phyloP scores from a whole-genome alignment of 2,329 filamentous ascomycete genomes.

The Ophiosphaerella narmari region DNA sequence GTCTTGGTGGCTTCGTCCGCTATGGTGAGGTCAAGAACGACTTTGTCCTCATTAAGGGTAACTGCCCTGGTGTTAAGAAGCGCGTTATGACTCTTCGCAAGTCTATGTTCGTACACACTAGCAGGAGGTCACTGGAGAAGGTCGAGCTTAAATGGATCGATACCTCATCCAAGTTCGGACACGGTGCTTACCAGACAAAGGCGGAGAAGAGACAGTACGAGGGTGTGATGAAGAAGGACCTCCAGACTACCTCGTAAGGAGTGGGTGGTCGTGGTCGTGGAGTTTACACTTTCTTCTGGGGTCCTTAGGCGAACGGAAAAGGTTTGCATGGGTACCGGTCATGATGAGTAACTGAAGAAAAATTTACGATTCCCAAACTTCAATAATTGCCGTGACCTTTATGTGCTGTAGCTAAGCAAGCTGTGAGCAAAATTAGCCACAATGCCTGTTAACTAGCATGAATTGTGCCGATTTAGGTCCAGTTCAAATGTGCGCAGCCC shows the following conservation, averaged over 20 bases:
- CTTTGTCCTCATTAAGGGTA: slow-evolving; percentile 97
- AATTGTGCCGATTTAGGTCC: too few relatives aligned
- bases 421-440: too few relatives aligned
- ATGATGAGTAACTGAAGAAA: slow-evolving; percentile 41
- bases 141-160: slow-evolving; percentile 99
- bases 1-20: slow-evolving; percentile 98
- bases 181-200: slow-evolving; percentile 98
- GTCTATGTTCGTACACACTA: slow-evolving; percentile 98
- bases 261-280: slow-evolving; percentile 27
- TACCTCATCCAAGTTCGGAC: slow-evolving; percentile 99
- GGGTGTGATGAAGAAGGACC: slow-evolving; percentile 99
- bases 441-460: too few relatives aligned
- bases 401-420: too few relatives aligned
- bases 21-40: slow-evolving; percentile 99
- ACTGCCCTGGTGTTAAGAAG: slow-evolving; percentile 98
- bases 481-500: too few relatives aligned
- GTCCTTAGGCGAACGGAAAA: slow-evolving; percentile 45
- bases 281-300: slow-evolving; percentile 43
- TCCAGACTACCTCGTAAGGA: slow-evolving; percentile 60
- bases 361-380: slow-evolving; percentile 45
- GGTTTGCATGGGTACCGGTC: slow-evolving; percentile 38
- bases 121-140: slow-evolving; percentile 95
- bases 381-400: background rate
- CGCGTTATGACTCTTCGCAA: slow-evolving; percentile 98
- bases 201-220: slow-evolving; percentile 98